Base-by-base conservation (phyloP, 306 rosid genomes). In the Medicago ruthenica region DNA sequence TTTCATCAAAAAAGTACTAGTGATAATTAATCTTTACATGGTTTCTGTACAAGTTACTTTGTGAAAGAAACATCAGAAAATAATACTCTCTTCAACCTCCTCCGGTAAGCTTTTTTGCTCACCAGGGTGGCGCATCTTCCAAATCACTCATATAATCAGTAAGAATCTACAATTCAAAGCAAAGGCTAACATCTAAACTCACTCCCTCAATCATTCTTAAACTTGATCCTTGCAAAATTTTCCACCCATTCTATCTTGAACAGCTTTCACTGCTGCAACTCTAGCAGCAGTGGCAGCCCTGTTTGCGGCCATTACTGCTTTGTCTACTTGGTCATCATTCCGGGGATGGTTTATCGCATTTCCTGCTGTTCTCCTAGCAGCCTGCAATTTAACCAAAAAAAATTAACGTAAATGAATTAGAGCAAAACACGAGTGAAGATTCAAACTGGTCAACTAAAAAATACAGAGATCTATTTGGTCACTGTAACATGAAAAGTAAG, bases 191-290 rank as follows among this genome's bases (percentile, higher is more conserved):
- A 76, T 65, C 85, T 64, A 78, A 70, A 57, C 86, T 78, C 62
- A 8, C 7, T 12, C 14, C 11, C 24, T 6, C 37, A 10, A 14
- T 55, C 69, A 62, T 85, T 71, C 72, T 77, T 71, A 84, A 78
- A 83, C 93, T 48, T 60, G 61, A 41, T 86, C 79, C 68, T 92
- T 75, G 31, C 96, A 94, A 86, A 89, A 91, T 70, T 87, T 88
- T 21, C 94, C 97, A 70, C 90, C 87, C 85, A 94, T 90, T 74
- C 87, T 85, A 79, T 87, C 91, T 67, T 91, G 97, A 76, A 91
- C 98, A 24, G 97, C 97, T 81, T 91, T 91, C 24, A 91, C 92
- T 7, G 98, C 98, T 9, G 96, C 97, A 77, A 94, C 98, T 86
- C 97, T 88, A 24, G 96, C 97, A 57, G 97, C 98, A 27, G 89